Percentiles rank a stretch among this genome's conserved stretches.
These are phyloP conservation scores for Psidium guajava DNA, from an alignment of 345 rosid species.

Conservation along the genomic window DNA sequence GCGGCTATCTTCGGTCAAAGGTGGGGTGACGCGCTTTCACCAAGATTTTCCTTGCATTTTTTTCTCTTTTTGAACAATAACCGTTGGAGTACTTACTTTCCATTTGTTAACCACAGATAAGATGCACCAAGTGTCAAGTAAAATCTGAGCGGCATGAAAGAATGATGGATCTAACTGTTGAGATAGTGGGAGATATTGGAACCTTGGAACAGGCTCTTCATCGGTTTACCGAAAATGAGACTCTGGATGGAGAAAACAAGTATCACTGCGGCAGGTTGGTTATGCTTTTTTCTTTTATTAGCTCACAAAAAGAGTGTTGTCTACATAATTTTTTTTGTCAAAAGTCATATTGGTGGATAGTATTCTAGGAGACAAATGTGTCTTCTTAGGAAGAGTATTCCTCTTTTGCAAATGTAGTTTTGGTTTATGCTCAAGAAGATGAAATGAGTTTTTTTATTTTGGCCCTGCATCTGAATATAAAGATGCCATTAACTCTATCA, in stretches of 20 bases:
- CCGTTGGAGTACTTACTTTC: neutral
- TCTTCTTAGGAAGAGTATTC: neutral
- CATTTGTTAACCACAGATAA: constrained; percentile 37
- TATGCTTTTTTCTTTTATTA: neutral
- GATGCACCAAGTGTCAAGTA: constrained; percentile 78
- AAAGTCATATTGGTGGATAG: neutral
- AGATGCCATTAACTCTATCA: neutral
- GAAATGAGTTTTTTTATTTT: neutral
- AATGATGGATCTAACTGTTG: constrained; percentile 98
- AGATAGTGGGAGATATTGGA: constrained; percentile 80
- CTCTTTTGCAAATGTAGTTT: neutral
- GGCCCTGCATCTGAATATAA: neutral
- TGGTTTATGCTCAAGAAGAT: neutral
- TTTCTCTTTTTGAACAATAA: neutral
- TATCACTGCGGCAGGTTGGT: constrained; percentile 83
- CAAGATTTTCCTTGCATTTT: neutral
- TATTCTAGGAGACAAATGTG: neutral
- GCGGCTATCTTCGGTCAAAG: constrained; percentile 96
- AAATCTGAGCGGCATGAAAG: constrained; percentile 81
- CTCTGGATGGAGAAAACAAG: constrained; percentile 95
- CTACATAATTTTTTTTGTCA: neutral
- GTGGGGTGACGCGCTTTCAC: constrained; percentile 11
- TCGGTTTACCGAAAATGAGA: constrained; percentile 71
- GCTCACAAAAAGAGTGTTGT: neutral
- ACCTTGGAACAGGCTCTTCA: constrained; percentile 88